Percentiles rank a stretch among this genome's conserved stretches.
These are phyloP conservation scores for Cruciata laevipes DNA, from an alignment of 257 asterid species.

Conservation along the genomic window DNA sequence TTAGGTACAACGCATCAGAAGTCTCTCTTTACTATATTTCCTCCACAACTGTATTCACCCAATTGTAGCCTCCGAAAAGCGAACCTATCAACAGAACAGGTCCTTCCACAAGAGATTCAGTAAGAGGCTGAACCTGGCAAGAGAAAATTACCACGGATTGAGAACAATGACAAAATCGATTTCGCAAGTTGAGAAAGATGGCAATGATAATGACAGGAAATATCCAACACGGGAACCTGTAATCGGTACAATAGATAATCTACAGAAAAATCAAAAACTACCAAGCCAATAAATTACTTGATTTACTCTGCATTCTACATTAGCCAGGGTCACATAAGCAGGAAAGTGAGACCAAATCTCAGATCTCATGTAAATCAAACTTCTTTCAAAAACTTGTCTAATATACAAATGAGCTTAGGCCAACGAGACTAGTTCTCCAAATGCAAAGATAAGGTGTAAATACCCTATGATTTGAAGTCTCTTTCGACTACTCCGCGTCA, in stretches of 20 bases:
- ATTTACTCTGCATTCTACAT: neutral
- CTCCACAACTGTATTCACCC: slow-evolving; percentile 8
- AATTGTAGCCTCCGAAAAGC: neutral
- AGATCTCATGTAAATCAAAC: neutral
- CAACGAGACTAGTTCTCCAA: neutral
- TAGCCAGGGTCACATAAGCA: neutral
- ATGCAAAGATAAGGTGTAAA: neutral
- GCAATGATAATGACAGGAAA: neutral
- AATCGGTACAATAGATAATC: neutral
- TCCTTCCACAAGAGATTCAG: slow-evolving; percentile 11
- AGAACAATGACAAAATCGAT: neutral
- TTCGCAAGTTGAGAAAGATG: neutral
- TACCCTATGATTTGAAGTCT: neutral
- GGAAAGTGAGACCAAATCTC: slow-evolving; percentile 1
- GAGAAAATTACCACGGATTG: neutral
- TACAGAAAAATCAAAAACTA: neutral
- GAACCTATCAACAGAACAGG: slow-evolving; percentile 6
- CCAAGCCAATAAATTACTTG: neutral
- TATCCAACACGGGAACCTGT: neutral
- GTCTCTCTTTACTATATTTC: slow-evolving; percentile 6
- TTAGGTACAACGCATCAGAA: slow-evolving; percentile 47
- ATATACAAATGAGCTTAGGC: neutral
- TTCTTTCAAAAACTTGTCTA: neutral
- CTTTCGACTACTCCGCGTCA: neutral
- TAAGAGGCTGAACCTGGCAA: slow-evolving; percentile 21